These are phyloP conservation scores for Alternaria brassicicola DNA, from an alignment of 2,329 filamentous ascomycete species.

Conservation along the genomic window DNA sequence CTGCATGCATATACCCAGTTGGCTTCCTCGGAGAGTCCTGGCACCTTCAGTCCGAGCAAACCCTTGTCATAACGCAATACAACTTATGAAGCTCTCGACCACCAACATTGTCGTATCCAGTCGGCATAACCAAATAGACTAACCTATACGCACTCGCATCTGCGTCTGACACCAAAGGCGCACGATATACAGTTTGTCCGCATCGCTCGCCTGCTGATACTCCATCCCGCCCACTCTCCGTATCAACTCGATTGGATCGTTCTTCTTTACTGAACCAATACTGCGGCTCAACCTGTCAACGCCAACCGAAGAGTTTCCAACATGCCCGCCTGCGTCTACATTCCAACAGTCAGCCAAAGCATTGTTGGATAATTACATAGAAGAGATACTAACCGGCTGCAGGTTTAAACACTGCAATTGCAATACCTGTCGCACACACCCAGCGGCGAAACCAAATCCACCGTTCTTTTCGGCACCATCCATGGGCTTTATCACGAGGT, in stretches of 20 bases:
- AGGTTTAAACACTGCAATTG: constrained; percentile 67
- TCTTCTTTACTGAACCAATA: constrained; percentile 18
- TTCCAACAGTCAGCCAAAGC: neutral
- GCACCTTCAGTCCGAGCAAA: neutral
- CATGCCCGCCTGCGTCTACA: constrained; percentile 60
- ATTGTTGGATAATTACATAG: neutral
- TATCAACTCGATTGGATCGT: constrained; percentile 18
- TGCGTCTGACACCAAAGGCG: constrained; percentile 29
- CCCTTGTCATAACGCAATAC: neutral
- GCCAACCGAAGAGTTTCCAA: constrained; percentile 68
- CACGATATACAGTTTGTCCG: constrained; percentile 28
- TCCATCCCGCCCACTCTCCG: constrained; percentile 25
- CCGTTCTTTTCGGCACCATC: constrained; percentile 69
- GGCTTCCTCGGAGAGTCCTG: neutral
- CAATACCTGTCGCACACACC: constrained; percentile 78
- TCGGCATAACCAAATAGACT: neutral
- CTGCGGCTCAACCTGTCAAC: constrained; percentile 61
- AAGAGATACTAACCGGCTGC: constrained; percentile 59
- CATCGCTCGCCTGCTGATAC: constrained; percentile 21
- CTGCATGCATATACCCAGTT: neutral
- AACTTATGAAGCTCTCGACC: neutral
- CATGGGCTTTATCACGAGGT: constrained; percentile 77
- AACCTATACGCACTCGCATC: constrained; percentile 22
- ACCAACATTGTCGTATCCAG: neutral
- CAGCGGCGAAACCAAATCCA: constrained; percentile 70